Evolutionary conservation across 2,329 filamentous ascomycete species (phyloP).

Genomic region (Dactylonectria macrodidyma): DNA sequence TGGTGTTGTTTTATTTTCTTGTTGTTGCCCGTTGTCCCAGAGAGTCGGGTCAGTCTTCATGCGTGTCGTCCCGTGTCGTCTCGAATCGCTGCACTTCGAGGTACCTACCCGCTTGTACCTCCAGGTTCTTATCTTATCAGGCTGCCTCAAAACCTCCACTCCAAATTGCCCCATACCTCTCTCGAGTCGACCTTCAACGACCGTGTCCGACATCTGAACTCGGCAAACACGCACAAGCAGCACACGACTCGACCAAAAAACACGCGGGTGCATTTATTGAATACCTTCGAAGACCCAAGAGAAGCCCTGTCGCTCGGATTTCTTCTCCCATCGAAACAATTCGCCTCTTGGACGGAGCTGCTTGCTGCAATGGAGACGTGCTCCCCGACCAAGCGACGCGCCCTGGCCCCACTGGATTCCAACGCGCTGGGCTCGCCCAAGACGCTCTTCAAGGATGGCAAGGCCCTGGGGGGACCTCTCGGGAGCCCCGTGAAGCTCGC

Average conservation of each 20-base stretch:
- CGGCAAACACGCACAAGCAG: slow-evolving; percentile 8
- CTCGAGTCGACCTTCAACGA: slow-evolving; percentile 25
- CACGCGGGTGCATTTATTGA: not conserved
- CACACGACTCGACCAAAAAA: slow-evolving; percentile 2
- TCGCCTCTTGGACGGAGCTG: slow-evolving; percentile 1
- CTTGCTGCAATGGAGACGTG: slow-evolving; percentile 46
- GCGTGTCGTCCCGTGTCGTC: not conserved
- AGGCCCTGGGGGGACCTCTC: slow-evolving; percentile 27
- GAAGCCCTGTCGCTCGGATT: not conserved
- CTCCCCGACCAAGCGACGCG: slow-evolving; percentile 64
- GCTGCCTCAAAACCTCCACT: slow-evolving; percentile 29
- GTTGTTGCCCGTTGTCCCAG: slow-evolving; percentile 24
- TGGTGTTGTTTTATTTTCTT: slow-evolving; percentile 24
- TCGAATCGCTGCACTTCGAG: not conserved
- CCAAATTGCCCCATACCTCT: slow-evolving; percentile 19
- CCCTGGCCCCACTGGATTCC: slow-evolving; percentile 62
- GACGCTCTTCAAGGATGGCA: slow-evolving; percentile 37
- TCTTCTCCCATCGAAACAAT: slow-evolving; percentile 1
- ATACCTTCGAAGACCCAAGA: not conserved
- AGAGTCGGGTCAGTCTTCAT: slow-evolving; percentile 7
- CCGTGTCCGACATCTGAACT: slow-evolving; percentile 23
- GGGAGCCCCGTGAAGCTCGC: slow-evolving; percentile 45
- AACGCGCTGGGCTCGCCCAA: slow-evolving; percentile 58
- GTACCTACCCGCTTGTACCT: slow-evolving; percentile 10
- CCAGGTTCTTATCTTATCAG: slow-evolving; percentile 30